Evolutionary conservation across 1,139 yeast genomes (phyloP), one percentile per base, ranked within the genome.

Genomic region (Magnusiomyces paraingens): DNA sequence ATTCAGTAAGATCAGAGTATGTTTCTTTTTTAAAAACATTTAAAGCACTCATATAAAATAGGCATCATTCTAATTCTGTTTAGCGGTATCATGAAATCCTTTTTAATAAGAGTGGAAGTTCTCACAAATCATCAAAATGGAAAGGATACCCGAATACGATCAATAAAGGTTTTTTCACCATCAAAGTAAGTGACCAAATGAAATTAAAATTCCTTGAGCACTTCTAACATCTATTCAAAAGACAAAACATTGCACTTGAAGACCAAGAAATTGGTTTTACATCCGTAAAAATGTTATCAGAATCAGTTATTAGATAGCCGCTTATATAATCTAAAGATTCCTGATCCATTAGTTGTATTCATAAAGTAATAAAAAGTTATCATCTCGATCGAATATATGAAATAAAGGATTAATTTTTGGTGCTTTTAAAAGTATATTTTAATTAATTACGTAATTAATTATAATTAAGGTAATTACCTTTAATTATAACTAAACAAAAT

Each of bases 61-160:
- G 12, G n/a, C 15, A n/a, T 15, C 12, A 29, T 15, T 20, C 22
- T 18, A 52, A 20, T 41, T 49, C 11, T 14, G 21, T 29, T 8
- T 32, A 62, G 66, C 36, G 82, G 80, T 1, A 79, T 84, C 0
- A 70, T 91, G 54, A 84, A 86, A 62, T 83, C 96, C 57, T 88
- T 85, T 62, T 75, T 84, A 62, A 70, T 93, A 6, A 81, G 89
- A 58, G 66, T 94, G 29, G 71, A 79, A n/a, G 78, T 94, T 26
- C 73, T 83, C 32, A 80, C 89, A 1, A 94, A 93, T 65, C 97
- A 90, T 64, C 98, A 91, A 66, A 93, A 89, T 66, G 99, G 99
- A 48, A 93, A 93, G 66, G 99, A 94, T 68, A 85, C 96, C 1
- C 98, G 90, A 67, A 75, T 94, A 6, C 70, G 99, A 52, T 86